phyloP scores from a whole-genome alignment of 1,284 basidiomycete species.

The Rugosomyces carneus region DNA sequence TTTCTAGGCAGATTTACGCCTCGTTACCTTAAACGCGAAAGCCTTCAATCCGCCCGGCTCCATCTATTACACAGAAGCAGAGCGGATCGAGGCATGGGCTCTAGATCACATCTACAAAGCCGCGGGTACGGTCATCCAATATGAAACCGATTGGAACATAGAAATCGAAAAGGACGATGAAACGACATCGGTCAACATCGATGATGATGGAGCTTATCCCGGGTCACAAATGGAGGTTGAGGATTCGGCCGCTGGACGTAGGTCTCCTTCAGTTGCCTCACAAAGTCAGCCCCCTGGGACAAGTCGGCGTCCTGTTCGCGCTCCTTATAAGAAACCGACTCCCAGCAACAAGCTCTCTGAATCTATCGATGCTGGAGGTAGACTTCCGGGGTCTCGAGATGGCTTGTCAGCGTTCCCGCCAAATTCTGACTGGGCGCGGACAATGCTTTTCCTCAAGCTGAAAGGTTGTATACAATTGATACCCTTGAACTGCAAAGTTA shows the following conservation, averaged over 20 bases:
- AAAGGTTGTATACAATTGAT: slow-evolving; percentile 42
- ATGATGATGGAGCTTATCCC: slow-evolving; percentile 42
- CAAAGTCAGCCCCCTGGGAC: slow-evolving; percentile 27
- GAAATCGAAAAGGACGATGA: slow-evolving; percentile 70
- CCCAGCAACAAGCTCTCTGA: slow-evolving; percentile 36
- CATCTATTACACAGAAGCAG: slow-evolving; percentile 68
- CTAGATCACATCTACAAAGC: slow-evolving; percentile 68
- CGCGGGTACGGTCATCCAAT: slow-evolving; percentile 65
- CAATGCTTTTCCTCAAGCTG: slow-evolving; percentile 65
- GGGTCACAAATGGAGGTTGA: slow-evolving; percentile 38
- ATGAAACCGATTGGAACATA: slow-evolving; percentile 78
- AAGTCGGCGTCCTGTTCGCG: slow-evolving; percentile 36
- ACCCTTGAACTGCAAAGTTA: neutral
- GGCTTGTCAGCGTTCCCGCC: slow-evolving; percentile 66
- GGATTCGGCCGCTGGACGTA: slow-evolving; percentile 22
- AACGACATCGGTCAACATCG: slow-evolving; percentile 27
- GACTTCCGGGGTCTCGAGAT: slow-evolving; percentile 68
- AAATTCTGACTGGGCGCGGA: slow-evolving; percentile 58
- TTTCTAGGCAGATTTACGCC: slow-evolving; percentile 55
- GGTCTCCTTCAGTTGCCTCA: slow-evolving; percentile 34
- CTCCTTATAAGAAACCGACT: slow-evolving; percentile 39
- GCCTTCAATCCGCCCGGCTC: slow-evolving; percentile 66
- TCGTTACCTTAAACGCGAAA: slow-evolving; percentile 71
- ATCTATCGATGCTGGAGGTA: slow-evolving; percentile 57
- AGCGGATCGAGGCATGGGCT: slow-evolving; percentile 60